Base-by-base conservation (phyloP, 139 green algal genomes). In the Micromonas commoda region DNA sequence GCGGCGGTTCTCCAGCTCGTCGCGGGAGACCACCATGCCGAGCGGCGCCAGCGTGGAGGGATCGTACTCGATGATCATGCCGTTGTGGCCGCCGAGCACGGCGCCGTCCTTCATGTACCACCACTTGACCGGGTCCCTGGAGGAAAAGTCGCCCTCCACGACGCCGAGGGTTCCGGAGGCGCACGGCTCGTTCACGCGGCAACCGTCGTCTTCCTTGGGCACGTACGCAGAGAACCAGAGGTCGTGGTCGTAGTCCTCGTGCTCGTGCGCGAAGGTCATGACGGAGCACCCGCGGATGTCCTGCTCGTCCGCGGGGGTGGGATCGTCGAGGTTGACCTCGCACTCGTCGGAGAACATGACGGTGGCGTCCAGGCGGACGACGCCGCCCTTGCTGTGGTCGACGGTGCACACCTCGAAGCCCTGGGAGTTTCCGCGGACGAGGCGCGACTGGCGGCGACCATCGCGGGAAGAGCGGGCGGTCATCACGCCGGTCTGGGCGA, bases 391-490 rank as follows among this genome's bases (percentile, higher is more conserved):
- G 72, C 3, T 9, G 72, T 78, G 72, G 57, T 78, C 72, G 23
- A 78, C 52, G 2, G 72, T 78, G 72, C 72, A 78, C 29, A 85
- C 21, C 67, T 84, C 53, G 65, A 80, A 86, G 63, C 82, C 82
- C 31, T 81, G 26, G 31, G 32, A 34, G 51, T 79, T 76, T 21
- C 72, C 78, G 16, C 64, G 64, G 5, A 86, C 28, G 9, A 86
- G 16, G 68, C 82, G 82, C 61, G 78, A 84, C 64, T 86, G 82
- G 13, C 82, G 75, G 33, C 73, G 82, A 31, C 82, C 82, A 57
- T 86, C 82, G 37, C 78, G 78, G 39, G 80, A 53, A 45, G 71
- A 84, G 29, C 76, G 52, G 20, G 72, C 72, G 39, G 72, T 78
- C 72, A 78, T 78, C 51, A 78, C 54, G 13, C 71, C 64, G 29